phyloP scores from a whole-genome alignment of 2,329 filamentous ascomycete species.

The Dactylellina parvicollis region DNA sequence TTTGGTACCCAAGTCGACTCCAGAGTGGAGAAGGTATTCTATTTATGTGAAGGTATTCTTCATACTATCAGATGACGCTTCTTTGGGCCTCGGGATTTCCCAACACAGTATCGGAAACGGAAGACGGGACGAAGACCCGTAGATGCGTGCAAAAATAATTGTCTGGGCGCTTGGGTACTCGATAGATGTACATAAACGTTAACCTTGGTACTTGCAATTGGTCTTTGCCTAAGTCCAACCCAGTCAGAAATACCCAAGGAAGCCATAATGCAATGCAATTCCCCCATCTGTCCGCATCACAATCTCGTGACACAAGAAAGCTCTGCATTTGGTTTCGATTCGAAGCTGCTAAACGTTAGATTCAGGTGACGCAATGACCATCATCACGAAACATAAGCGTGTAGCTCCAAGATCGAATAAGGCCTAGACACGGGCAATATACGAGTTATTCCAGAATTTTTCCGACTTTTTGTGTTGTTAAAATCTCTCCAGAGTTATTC shows the following conservation, averaged over 20 bases:
- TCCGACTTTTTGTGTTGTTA: constrained; percentile 45
- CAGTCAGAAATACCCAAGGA: too few relatives aligned
- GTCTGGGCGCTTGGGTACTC: background rate
- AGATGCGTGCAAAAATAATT: background rate
- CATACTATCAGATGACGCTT: background rate
- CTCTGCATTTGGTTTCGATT: constrained; percentile 12
- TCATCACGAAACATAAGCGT: constrained; percentile 30
- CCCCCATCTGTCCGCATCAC: background rate
- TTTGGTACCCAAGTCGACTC: background rate
- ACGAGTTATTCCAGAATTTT: constrained; percentile 42
- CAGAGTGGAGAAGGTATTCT: background rate
- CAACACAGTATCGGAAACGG: constrained; percentile 33
- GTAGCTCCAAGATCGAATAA: background rate
- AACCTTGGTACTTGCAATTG: constrained; percentile 1
- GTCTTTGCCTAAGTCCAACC: constrained; percentile 4
- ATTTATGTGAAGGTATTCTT: constrained; percentile 12
- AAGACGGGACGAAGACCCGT: constrained; percentile 48
- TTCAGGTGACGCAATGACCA: constrained; percentile 33
- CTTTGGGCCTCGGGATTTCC: background rate
- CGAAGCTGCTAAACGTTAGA: background rate
- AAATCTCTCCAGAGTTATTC: constrained; percentile 49
- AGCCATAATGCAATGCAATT: too few relatives aligned
- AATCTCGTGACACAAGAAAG: constrained; percentile 28
- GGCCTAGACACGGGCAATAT: background rate
- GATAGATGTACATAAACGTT: constrained; percentile 5